Evolutionary conservation across 2,329 filamentous ascomycete species (phyloP).

Genomic region (Colletotrichum cordylinicola): DNA sequence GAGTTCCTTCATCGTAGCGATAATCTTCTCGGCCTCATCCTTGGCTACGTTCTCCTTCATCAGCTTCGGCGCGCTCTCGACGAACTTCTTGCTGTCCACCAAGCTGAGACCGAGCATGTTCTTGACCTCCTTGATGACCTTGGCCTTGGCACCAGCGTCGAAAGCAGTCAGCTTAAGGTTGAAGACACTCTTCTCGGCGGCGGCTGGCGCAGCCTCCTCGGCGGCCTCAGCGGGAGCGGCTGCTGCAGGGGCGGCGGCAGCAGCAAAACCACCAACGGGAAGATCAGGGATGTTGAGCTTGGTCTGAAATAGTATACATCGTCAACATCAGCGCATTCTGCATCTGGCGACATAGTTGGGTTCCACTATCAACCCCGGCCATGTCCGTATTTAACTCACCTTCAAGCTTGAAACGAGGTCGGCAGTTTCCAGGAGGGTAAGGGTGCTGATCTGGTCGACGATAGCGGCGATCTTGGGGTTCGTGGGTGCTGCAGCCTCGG

Average conservation of each 20-base stretch:
- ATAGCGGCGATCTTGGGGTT: conserved; percentile 95
- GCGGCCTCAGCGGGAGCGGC: conserved; percentile 76
- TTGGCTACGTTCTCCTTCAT: conserved; percentile 99
- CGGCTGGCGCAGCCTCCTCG: conserved; percentile 85
- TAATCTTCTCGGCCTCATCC: conserved; percentile 99
- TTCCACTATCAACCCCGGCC: not conserved
- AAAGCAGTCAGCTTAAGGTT: conserved; percentile 93
- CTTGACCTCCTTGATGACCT: conserved; percentile 99
- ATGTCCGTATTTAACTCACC: conserved; percentile 56
- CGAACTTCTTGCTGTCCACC: conserved; percentile 99
- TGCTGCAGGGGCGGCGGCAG: conserved; percentile 56
- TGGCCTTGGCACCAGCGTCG: conserved; percentile 89
- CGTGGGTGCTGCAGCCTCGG: conserved; percentile 66
- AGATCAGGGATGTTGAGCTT: conserved; percentile 98
- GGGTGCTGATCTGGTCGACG: conserved; percentile 97
- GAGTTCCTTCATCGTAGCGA: conserved; percentile 90
- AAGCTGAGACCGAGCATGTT: conserved; percentile 90
- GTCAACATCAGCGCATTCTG: conserved; percentile 11
- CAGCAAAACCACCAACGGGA: conserved; percentile 89
- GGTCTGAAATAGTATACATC: conserved; percentile 57
- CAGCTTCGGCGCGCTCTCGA: conserved; percentile 95
- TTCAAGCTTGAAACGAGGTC: conserved; percentile 95
- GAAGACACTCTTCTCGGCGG: conserved; percentile 97
- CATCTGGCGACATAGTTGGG: not conserved
- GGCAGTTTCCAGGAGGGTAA: conserved; percentile 96